Percentiles rank a stretch among this genome's conserved stretches.
phyloP scores from a whole-genome alignment of 192 early-diverging fungal species.

The Backusella tarrabulga region DNA sequence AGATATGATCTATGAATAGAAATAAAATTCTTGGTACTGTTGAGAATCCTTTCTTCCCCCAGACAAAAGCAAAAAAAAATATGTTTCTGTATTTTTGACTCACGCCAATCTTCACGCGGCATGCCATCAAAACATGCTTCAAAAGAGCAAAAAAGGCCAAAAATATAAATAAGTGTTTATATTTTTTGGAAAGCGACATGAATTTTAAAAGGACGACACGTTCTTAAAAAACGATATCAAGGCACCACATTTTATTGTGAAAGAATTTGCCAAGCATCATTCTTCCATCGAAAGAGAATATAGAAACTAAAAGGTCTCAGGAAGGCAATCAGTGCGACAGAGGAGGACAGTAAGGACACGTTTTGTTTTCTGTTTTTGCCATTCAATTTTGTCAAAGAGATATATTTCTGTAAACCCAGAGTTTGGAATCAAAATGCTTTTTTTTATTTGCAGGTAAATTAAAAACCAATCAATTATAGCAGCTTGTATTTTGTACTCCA shows the following conservation, averaged over 20 bases:
- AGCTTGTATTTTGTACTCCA: background rate
- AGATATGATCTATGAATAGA: no score
- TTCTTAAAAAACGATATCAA: background rate
- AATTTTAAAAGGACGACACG: background rate
- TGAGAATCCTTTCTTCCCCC: no score
- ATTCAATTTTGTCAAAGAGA: background rate
- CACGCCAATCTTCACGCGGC: background rate
- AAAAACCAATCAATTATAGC: background rate
- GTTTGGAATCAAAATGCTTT: background rate
- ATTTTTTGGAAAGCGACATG: background rate
- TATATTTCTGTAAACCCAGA: background rate
- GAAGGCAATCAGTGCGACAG: background rate
- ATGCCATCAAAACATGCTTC: background rate
- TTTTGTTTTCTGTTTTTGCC: constrained; percentile 6
- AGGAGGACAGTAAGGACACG: background rate
- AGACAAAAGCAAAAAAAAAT: no score
- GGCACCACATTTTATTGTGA: background rate
- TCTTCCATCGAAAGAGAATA: background rate
- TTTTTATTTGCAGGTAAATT: background rate
- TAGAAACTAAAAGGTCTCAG: background rate
- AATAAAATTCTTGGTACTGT: no score
- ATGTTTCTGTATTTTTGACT: no score
- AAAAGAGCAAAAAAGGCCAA: background rate
- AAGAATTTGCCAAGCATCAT: background rate
- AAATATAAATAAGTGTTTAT: background rate